These are phyloP conservation scores for Xylariaceae sp. DNA, from an alignment of 2,329 filamentous ascomycete genomes.

Conservation along the genomic window DNA sequence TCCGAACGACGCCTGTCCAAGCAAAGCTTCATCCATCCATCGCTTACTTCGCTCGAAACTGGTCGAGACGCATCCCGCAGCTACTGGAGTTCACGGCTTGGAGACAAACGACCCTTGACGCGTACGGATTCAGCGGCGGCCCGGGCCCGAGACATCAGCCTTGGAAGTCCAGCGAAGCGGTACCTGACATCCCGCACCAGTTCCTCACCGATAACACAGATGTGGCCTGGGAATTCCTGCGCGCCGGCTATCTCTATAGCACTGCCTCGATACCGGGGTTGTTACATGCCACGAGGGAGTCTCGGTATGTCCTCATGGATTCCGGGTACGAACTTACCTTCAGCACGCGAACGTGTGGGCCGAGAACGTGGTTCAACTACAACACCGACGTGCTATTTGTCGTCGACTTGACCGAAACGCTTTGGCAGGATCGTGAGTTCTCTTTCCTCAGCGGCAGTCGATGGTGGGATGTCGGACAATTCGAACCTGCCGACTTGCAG, in stretches of 20 bases:
- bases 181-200: conserved; percentile 12
- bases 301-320: conserved; percentile 21
- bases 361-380: conserved; percentile 24
- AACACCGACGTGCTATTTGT: conserved; percentile 18
- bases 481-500: conserved; percentile 15
- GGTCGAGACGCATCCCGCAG: conserved; percentile 5
- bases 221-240: conserved; percentile 15
- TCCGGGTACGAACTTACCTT: conserved; percentile 22
- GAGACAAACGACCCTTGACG: conserved; percentile 11
- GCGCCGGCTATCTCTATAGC: conserved; percentile 17
- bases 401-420: too few relatives aligned
- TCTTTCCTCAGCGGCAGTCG: conserved; percentile 10
- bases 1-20: conserved; percentile 9
- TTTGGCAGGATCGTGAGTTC: background rate
- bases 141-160: conserved; percentile 7
- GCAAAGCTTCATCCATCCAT: conserved; percentile 18
- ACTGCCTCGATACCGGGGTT: conserved; percentile 22
- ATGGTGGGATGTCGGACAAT: conserved; percentile 18
- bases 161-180: conserved; percentile 13
- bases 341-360: conserved; percentile 18
- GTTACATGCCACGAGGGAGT: conserved; percentile 28
- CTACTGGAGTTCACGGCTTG: background rate
- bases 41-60: conserved; percentile 17
- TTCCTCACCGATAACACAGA: conserved; percentile 9
- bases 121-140: conserved; percentile 10